Base-by-base conservation (phyloP, 2,329 filamentous ascomycete species). In the Bipolaris zeicola region DNA sequence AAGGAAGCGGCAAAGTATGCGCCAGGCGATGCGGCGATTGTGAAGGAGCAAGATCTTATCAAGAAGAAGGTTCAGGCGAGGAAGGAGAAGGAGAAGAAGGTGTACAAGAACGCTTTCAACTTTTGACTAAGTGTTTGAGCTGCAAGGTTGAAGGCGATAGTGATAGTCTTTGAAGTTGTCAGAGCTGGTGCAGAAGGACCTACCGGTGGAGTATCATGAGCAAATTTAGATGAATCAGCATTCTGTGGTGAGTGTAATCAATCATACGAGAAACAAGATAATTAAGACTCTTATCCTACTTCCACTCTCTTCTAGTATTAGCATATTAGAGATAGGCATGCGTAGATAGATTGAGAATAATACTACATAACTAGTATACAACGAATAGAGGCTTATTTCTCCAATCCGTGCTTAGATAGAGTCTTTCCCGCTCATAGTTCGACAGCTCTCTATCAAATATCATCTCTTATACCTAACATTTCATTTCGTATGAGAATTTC, bases 41-140 rank as follows among this genome's bases (percentile, higher is more conserved):
- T 81, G 58, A 89, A 86, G 68, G 92, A 97, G 79, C 83, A 96
- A 52, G 83, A 85, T 16, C 79, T 83, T n/a, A 87, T 95, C 50
- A 96, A 93, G 85, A 89, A 89, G 80, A 86, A 83, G 68, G 85
- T 89, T 24, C 83, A 86, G 10, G 90, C 89, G 55, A 85, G 89
- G 60, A 83, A 87, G 60, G 89, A 90, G 75, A 96, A 93, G 85
- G 91, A 97, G 82, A 96, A 93, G 85, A 91, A 90, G 67, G 89
- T 89, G 5, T 96, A 94, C 76, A 90, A 89, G 81, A 98, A 96
- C 81, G 95, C 96, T 79, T 98, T 98, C 74, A 69, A 75, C 60
- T 75, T 76, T 76, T 54, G 50, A 55, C 5, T 55, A 46, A 28
- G 24, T 13, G 8, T 6, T 2, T 38, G 34, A 28, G 22, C n/a